These are phyloP conservation scores for Pholiota conissans DNA, from an alignment of 768 basidiomycete species.

Conservation along the genomic window DNA sequence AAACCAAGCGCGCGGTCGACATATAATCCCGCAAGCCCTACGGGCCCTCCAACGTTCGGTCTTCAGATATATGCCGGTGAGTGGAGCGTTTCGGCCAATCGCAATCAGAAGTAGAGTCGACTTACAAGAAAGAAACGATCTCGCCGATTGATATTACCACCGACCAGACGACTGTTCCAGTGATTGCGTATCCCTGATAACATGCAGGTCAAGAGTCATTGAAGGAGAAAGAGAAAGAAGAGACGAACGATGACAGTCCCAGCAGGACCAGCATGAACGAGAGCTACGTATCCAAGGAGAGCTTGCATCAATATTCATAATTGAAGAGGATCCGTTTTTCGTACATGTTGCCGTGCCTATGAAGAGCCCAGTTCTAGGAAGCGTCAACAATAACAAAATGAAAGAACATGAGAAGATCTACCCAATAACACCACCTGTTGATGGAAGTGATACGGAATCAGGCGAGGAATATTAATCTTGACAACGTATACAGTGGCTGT, in stretches of 20 bases:
- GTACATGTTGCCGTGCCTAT: constrained; percentile 19
- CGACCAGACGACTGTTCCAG: constrained; percentile 19
- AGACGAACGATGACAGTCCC: constrained; percentile 8
- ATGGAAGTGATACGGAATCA: neutral
- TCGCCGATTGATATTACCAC: constrained; percentile 26
- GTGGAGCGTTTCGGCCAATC: neutral
- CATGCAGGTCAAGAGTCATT: neutral
- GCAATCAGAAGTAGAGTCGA: neutral
- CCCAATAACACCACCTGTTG: constrained; percentile 17
- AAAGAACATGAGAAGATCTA: neutral
- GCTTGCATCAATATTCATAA: neutral
- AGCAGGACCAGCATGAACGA: constrained; percentile 16
- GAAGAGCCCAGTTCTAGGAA: constrained; percentile 16
- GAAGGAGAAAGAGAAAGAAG: neutral
- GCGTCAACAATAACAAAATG: neutral
- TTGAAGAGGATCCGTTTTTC: neutral
- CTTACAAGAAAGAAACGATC: constrained; percentile 23
- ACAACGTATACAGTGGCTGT: neutral
- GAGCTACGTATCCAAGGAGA: constrained; percentile 1
- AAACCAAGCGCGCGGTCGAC: constrained; percentile 37
- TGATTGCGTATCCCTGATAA: constrained; percentile 14
- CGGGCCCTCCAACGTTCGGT: constrained; percentile 27
- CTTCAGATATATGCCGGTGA: constrained; percentile 7
- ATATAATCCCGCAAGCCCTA: constrained; percentile 26
- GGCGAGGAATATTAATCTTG: neutral